Conservation (phyloP, 108 stramenopile genomes). For the Skeletonema potamos region DNA sequence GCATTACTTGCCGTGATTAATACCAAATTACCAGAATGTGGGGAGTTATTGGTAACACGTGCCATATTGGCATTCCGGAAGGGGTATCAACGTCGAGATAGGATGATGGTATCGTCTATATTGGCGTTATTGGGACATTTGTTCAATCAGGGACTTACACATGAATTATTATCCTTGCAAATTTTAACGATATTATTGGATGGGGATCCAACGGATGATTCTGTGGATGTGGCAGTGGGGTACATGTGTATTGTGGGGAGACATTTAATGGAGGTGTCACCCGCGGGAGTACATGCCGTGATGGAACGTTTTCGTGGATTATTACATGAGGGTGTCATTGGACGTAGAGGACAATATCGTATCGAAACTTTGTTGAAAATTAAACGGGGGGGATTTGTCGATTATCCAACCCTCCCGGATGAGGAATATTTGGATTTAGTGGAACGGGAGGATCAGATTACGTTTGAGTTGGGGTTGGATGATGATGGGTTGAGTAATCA, state of each 20-base stretch:
- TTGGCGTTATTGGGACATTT: slow-evolving; percentile 94
- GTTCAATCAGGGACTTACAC: slow-evolving; percentile 96
- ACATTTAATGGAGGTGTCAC: slow-evolving; percentile 81
- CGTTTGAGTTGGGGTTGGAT: slow-evolving; percentile 93
- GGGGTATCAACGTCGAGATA: slow-evolving; percentile 88
- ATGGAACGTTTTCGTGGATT: slow-evolving; percentile 94
- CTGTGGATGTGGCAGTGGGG: slow-evolving; percentile 94
- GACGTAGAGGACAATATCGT: slow-evolving; percentile 91
- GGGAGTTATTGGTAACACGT: slow-evolving; percentile 89
- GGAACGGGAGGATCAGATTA: slow-evolving; percentile 97
- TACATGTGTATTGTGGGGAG: slow-evolving; percentile 90
- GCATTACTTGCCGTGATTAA: slow-evolving; percentile 94
- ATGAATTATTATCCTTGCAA: slow-evolving; percentile 96
- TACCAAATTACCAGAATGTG: slow-evolving; percentile 96
- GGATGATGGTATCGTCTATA: slow-evolving; percentile 80
- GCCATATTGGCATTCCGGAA: slow-evolving; percentile 88
- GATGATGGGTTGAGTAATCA: slow-evolving; percentile 90
- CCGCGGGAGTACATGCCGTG: slow-evolving; percentile 93
- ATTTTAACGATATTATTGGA: slow-evolving; percentile 93
- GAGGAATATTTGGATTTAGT: slow-evolving; percentile 93
- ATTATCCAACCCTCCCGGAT: slow-evolving; percentile 80
- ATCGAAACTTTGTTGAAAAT: slow-evolving; percentile 90
- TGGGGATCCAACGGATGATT: slow-evolving; percentile 95
- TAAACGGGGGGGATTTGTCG: slow-evolving; percentile 83
- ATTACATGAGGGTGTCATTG: slow-evolving; percentile 88